These are phyloP conservation scores for Naganishia randhawae DNA, from an alignment of 768 basidiomycete species.

Conservation along the genomic window DNA sequence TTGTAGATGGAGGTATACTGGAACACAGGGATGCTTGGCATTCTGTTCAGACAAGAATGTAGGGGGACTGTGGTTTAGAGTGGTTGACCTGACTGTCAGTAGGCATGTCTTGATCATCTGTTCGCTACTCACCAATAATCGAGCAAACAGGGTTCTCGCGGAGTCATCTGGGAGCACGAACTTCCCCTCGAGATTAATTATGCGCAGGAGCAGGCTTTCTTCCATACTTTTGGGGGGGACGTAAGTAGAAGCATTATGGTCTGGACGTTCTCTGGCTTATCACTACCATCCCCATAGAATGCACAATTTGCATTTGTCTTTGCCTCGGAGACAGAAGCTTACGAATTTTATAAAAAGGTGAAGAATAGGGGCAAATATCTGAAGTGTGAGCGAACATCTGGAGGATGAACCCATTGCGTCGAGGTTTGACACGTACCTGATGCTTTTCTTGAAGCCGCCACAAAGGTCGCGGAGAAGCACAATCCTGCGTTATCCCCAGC, in stretches of 20 bases:
- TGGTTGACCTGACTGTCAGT: slow-evolving; percentile 66
- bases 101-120: slow-evolving; percentile 27
- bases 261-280: neutral
- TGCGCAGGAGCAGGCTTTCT: slow-evolving; percentile 77
- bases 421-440: neutral
- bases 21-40: slow-evolving; percentile 78
- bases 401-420: too few relatives aligned
- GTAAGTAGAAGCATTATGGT: slow-evolving; percentile 57
- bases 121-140: neutral
- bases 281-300: slow-evolving; percentile 56
- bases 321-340: slow-evolving; percentile 78
- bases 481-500: slow-evolving; percentile 1
- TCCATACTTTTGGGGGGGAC: slow-evolving; percentile 88
- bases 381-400: slow-evolving; percentile 44
- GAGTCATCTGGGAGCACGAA: slow-evolving; percentile 90
- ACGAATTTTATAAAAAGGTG: slow-evolving; percentile 80
- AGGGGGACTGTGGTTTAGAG: slow-evolving; percentile 62
- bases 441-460: slow-evolving; percentile 11
- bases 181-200: slow-evolving; percentile 78
- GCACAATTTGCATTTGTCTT: slow-evolving; percentile 91
- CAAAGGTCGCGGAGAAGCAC: slow-evolving; percentile 22
- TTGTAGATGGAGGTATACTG: slow-evolving; percentile 76
- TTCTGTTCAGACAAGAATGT: slow-evolving; percentile 63
- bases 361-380: slow-evolving; percentile 61
- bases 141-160: slow-evolving; percentile 63